These are phyloP conservation scores for Aspergillus funiculosus DNA, from an alignment of 495 filamentous ascomycete genomes.

Conservation along the genomic window DNA sequence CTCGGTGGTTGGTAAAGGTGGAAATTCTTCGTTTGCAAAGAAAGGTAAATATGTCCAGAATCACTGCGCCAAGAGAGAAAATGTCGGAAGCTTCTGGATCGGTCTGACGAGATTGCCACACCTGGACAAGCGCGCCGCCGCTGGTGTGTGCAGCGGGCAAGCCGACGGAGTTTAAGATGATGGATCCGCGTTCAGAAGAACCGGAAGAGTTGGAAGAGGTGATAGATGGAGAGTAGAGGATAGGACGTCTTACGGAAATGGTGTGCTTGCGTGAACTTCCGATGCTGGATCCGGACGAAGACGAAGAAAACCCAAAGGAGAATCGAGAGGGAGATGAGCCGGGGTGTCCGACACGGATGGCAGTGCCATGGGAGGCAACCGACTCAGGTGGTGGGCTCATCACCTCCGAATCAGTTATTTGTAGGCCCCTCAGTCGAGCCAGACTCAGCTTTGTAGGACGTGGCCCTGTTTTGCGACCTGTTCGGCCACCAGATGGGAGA, in stretches of 20 bases:
- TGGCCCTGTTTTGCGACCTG: slow-evolving; percentile 26
- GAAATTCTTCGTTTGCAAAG: slow-evolving; percentile 66
- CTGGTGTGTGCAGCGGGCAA: slow-evolving; percentile 15
- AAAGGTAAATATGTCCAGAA: slow-evolving; percentile 71
- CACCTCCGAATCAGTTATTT: slow-evolving; percentile 19
- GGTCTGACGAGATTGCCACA: slow-evolving; percentile 38
- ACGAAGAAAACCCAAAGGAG: slow-evolving; percentile 34
- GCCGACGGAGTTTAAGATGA: slow-evolving; percentile 12
- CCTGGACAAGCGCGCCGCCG: slow-evolving; percentile 33
- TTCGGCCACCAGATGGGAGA: slow-evolving; percentile 46
- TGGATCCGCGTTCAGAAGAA: slow-evolving; percentile 18
- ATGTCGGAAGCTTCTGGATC: slow-evolving; percentile 32
- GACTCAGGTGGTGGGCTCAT: slow-evolving; percentile 29
- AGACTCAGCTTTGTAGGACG: slow-evolving; percentile 23
- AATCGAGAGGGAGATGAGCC: slow-evolving; percentile 31
- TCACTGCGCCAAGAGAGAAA: slow-evolving; percentile 41
- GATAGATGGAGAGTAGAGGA: slow-evolving; percentile 34
- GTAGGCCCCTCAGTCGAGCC: slow-evolving; percentile 20
- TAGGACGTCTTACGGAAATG: slow-evolving; percentile 24
- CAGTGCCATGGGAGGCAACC: slow-evolving; percentile 35
- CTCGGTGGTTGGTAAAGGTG: slow-evolving; percentile 68
- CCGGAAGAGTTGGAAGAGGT: slow-evolving; percentile 31
- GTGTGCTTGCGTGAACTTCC: slow-evolving; percentile 22
- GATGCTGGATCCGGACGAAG: slow-evolving; percentile 32
- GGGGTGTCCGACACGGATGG: slow-evolving; percentile 33